Percentiles rank a stretch among this genome's conserved stretches.
Evolutionary conservation across 352 stramenopile species (phyloP).

Genomic region (Hyaloperonospora brassicae): DNA sequence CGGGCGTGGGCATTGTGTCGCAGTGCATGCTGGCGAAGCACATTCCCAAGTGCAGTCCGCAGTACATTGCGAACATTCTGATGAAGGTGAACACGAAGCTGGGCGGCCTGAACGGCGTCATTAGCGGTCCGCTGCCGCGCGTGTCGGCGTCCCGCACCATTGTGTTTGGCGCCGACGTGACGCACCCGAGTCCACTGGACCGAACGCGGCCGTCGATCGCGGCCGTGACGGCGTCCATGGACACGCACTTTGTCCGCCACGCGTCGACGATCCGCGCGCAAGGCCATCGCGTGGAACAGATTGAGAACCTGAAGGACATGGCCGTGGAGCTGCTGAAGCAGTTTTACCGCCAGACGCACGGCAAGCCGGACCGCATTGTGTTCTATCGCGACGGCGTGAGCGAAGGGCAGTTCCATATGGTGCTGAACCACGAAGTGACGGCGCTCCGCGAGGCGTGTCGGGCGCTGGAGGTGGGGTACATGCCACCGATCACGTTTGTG

Average conservation of each 20-base stretch:
- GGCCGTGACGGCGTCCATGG: constrained; percentile 74
- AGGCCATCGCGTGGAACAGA: constrained; percentile 68
- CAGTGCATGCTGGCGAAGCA: constrained; percentile 75
- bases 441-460: too few species aligned
- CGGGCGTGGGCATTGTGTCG: constrained; percentile 51
- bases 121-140: constrained; percentile 35
- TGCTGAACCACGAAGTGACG: constrained; percentile 10
- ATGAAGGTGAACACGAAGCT: constrained; percentile 80
- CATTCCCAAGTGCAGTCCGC: constrained; percentile 41
- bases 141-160: constrained; percentile 51
- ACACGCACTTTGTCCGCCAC: constrained; percentile 52
- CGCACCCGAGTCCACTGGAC: constrained; percentile 67
- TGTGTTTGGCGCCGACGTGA: constrained; percentile 78
- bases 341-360: constrained; percentile 50
- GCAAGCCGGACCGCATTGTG: constrained; percentile 65
- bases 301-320: constrained; percentile 44
- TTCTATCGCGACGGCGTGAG: constrained; percentile 67
- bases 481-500: not conserved
- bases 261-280: constrained; percentile 39
- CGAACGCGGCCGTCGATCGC: constrained; percentile 68
- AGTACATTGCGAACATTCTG: constrained; percentile 71
- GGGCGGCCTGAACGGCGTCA: constrained; percentile 52
- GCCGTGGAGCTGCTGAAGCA: constrained; percentile 56
- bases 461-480: not conserved
- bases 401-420: constrained; percentile 82